phyloP scores from a whole-genome alignment of 441 rosid species.

The Corymbia citriodora region DNA sequence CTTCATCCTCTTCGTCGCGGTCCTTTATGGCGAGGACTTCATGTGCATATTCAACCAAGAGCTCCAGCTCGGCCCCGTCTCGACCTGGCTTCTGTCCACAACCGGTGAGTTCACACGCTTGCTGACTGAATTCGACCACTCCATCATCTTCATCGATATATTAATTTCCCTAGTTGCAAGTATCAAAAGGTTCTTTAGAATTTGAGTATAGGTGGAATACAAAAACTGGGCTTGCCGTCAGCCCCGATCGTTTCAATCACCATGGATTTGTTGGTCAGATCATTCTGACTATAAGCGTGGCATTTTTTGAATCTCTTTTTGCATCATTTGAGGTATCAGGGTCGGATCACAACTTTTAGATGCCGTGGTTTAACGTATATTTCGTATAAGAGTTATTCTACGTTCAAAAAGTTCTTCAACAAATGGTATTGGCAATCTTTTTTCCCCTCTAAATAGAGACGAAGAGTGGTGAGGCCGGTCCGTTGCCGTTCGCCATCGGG shows the following conservation, averaged over 20 bases:
- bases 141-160: not conserved
- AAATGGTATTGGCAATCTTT: not conserved
- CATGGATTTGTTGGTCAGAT: not conserved
- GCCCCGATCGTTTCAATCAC: not conserved
- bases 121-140: not conserved
- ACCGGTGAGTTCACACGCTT: conserved; percentile 23
- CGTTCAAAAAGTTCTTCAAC: not conserved
- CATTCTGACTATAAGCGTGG: not conserved
- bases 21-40: conserved; percentile 73
- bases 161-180: not conserved
- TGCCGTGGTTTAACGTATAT: not conserved
- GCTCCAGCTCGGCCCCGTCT: conserved; percentile 12
- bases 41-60: conserved; percentile 43
- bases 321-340: not conserved
- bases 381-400: not conserved
- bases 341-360: not conserved
- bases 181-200: not conserved
- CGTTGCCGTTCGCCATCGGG: conserved; percentile 51
- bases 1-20: conserved; percentile 56
- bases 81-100: conserved; percentile 10
- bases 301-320: not conserved
- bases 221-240: not conserved
- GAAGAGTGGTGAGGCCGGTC: conserved; percentile 36
- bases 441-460: not conserved
- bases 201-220: not conserved